These are phyloP conservation scores for Pythium rishiriense DNA, from an alignment of 352 stramenopile genomes.

Conservation along the genomic window DNA sequence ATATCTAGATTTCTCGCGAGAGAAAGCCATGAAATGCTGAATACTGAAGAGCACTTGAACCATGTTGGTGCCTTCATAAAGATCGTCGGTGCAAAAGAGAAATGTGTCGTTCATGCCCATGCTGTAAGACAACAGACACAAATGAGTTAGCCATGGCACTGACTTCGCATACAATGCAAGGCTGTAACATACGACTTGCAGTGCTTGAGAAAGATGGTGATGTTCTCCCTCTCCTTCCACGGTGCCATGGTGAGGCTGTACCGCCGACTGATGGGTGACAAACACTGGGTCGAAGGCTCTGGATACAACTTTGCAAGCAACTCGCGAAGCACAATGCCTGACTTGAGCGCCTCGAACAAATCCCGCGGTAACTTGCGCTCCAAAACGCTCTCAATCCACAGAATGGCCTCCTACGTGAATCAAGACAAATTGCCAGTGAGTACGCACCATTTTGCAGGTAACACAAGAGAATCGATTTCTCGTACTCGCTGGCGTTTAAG, in stretches of 20 bases:
- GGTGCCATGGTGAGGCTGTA: slow-evolving; percentile 73
- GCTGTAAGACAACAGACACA: slow-evolving; percentile 24
- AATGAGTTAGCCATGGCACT: too few relatives aligned
- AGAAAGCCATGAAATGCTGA: slow-evolving; percentile 77
- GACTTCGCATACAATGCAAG: not conserved
- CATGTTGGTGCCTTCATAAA: slow-evolving; percentile 87
- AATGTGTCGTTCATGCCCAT: slow-evolving; percentile 84
- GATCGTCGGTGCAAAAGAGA: slow-evolving; percentile 80
- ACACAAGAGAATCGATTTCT: too few relatives aligned
- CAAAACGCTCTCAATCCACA: slow-evolving; percentile 75
- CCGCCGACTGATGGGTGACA: slow-evolving; percentile 72
- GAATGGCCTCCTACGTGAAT: slow-evolving; percentile 61
- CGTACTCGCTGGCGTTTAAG: slow-evolving; percentile 65
- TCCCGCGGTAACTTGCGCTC: slow-evolving; percentile 53
- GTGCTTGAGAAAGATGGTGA: slow-evolving; percentile 78
- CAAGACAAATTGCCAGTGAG: not conserved
- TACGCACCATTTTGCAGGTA: not conserved
- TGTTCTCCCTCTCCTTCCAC: slow-evolving; percentile 87
- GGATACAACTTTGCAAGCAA: slow-evolving; percentile 67
- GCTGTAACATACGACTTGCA: slow-evolving; percentile 64
- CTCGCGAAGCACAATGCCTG: slow-evolving; percentile 75
- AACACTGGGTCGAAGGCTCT: slow-evolving; percentile 37
- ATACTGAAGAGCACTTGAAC: slow-evolving; percentile 79
- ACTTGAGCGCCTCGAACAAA: slow-evolving; percentile 68
- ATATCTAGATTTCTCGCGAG: slow-evolving; percentile 43